Percentiles rank a stretch among this genome's conserved stretches.
These are phyloP conservation scores for Leptographium wingfieldii DNA, from an alignment of 2,329 filamentous ascomycete species.

Conservation along the genomic window DNA sequence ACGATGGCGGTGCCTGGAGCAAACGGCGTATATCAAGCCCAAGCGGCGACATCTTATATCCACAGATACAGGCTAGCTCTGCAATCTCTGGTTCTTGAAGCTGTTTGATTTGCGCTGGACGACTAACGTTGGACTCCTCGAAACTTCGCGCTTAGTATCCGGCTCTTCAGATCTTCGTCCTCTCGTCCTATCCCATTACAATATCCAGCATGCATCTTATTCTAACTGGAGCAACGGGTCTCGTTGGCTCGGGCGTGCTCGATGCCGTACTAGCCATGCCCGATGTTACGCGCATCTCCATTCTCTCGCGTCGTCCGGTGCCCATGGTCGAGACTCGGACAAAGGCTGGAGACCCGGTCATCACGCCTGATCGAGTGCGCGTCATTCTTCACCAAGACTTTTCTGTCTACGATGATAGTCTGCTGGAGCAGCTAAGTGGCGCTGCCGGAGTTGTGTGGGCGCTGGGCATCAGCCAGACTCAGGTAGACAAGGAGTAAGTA, in stretches of 20 bases:
- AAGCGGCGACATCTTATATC: not conserved
- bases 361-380: slow-evolving; percentile 21
- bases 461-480: slow-evolving; percentile 49
- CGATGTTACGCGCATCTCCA: slow-evolving; percentile 50
- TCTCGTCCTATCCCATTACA: not conserved
- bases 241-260: slow-evolving; percentile 48
- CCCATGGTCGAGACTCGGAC: slow-evolving; percentile 37
- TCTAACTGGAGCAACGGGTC: slow-evolving; percentile 55
- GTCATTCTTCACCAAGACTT: slow-evolving; percentile 58
- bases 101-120: not conserved
- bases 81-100: not conserved
- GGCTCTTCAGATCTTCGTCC: not conserved
- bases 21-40: not conserved
- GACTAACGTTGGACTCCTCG: not conserved
- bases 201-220: slow-evolving; percentile 43
- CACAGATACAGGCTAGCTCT: not conserved
- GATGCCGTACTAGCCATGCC: slow-evolving; percentile 47
- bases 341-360: slow-evolving; percentile 31
- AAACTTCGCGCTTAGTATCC: not conserved
- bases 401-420: slow-evolving; percentile 38
- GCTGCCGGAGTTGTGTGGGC: slow-evolving; percentile 65
- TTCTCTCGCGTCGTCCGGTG: slow-evolving; percentile 54
- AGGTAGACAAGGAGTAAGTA: slow-evolving; percentile 45
- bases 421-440: slow-evolving; percentile 48
- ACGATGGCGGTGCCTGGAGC: not conserved